phyloP scores from a whole-genome alignment of 2,329 filamentous ascomycete species.

The Sporothrix luriei region DNA sequence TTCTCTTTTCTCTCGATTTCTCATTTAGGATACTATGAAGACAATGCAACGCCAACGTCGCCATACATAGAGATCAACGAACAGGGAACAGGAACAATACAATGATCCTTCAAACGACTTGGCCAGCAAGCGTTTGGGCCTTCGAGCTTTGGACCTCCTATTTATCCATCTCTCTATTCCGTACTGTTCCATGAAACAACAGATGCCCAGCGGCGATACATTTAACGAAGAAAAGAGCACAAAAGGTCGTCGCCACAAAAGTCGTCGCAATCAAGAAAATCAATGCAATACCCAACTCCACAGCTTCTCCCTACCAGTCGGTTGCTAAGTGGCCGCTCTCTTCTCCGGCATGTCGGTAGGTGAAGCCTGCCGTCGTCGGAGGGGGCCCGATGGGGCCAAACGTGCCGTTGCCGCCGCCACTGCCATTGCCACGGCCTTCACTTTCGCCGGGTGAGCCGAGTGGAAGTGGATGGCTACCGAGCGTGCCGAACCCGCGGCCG shows the following conservation, averaged over 20 bases:
- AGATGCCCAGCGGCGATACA: neutral
- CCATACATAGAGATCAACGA: neutral
- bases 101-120: neutral
- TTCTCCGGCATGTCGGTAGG: neutral
- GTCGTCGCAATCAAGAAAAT: neutral
- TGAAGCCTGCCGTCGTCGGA: neutral
- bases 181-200: neutral
- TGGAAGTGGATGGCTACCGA: neutral
- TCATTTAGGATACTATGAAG: neutral
- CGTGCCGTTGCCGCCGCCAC: neutral
- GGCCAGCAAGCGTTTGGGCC: constrained; percentile 8
- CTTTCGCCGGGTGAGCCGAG: neutral
- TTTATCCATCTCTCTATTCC: neutral
- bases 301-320: neutral
- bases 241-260: neutral
- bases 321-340: neutral
- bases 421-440: no score
- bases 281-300: neutral
- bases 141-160: neutral
- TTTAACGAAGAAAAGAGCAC: neutral
- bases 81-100: neutral
- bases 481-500: neutral
- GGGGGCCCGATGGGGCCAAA: constrained; percentile 16
- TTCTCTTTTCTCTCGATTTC: neutral
- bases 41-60: neutral